These are phyloP conservation scores for Fistulinella prunicolor DNA, from an alignment of 768 basidiomycete species.

Conservation along the genomic window DNA sequence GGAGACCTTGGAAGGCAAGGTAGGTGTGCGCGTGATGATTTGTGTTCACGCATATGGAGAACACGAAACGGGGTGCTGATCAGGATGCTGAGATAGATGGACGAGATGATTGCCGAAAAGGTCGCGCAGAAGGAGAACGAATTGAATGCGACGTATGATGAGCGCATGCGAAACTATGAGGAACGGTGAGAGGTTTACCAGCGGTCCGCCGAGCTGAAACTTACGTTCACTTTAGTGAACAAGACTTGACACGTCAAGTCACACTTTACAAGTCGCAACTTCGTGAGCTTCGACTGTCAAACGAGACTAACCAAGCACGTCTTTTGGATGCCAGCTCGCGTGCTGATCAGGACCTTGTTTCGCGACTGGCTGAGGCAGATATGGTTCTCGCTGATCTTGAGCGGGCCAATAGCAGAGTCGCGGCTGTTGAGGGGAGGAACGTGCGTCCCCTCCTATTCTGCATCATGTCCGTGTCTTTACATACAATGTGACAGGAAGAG, in stretches of 20 bases:
- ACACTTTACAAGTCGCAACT: constrained; percentile 86
- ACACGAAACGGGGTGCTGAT: constrained; percentile 4
- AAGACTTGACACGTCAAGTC: constrained; percentile 90
- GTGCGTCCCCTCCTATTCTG: constrained; percentile 40
- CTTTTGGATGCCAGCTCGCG: constrained; percentile 88
- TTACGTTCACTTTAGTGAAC: constrained; percentile 56
- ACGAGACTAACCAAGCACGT: constrained; percentile 91
- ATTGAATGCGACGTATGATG: constrained; percentile 94
- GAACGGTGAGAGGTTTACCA: constrained; percentile 61
- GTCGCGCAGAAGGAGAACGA: constrained; percentile 94
- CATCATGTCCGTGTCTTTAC: no score
- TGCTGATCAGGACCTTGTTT: constrained; percentile 91
- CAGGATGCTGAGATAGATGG: constrained; percentile 66
- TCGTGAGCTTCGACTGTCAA: constrained; percentile 83
- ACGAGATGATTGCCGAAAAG: constrained; percentile 85
- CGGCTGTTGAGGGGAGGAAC: constrained; percentile 90
- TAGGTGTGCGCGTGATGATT: constrained; percentile 26
- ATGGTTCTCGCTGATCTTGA: constrained; percentile 94
- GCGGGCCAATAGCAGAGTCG: constrained; percentile 91
- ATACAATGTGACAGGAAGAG: constrained; percentile 60
- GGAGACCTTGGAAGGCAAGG: constrained; percentile 83
- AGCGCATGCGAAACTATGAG: constrained; percentile 92
- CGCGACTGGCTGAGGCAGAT: constrained; percentile 90
- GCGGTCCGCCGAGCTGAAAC: background rate
- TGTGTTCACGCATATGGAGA: background rate